Conservation (phyloP, 2,329 filamentous ascomycete species). For the Ceratocystis cacaofunesta region DNA sequence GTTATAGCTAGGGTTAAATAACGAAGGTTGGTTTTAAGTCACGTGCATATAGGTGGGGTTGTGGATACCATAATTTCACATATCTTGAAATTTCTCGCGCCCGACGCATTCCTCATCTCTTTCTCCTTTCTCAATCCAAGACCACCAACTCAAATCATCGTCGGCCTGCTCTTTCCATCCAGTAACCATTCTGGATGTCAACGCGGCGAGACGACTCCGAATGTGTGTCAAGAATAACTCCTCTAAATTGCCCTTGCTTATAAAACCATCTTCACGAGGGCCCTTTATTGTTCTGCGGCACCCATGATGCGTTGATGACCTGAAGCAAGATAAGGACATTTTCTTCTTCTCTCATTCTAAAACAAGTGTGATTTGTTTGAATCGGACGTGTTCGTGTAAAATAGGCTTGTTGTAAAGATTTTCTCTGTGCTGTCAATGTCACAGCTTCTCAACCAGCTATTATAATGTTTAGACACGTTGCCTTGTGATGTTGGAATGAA, state of each 20-base stretch:
- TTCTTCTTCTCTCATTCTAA: background rate
- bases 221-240: constrained; percentile 42
- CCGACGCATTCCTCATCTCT: constrained; percentile 6
- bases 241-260: constrained; percentile 37
- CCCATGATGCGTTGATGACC: constrained; percentile 55
- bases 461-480: too few relatives aligned
- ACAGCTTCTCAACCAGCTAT: too few relatives aligned
- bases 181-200: constrained; percentile 20
- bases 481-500: too few relatives aligned
- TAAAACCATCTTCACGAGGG: constrained; percentile 56
- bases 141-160: constrained; percentile 33
- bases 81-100: constrained; percentile 10
- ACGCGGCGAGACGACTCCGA: constrained; percentile 35
- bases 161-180: constrained; percentile 22
- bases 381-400: too few relatives aligned
- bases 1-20: constrained; percentile 8
- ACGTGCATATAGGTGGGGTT: background rate
- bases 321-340: constrained; percentile 46
- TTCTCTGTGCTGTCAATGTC: too few relatives aligned
- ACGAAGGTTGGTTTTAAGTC: background rate
- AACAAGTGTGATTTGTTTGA: too few relatives aligned
- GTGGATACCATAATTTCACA: background rate
- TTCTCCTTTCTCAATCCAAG: constrained; percentile 26
- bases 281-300: constrained; percentile 35
- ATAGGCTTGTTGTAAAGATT: too few relatives aligned